Evolutionary conservation across 2,329 filamentous ascomycete genomes (phyloP).

Genomic region (Paracamarosporium sp.): DNA sequence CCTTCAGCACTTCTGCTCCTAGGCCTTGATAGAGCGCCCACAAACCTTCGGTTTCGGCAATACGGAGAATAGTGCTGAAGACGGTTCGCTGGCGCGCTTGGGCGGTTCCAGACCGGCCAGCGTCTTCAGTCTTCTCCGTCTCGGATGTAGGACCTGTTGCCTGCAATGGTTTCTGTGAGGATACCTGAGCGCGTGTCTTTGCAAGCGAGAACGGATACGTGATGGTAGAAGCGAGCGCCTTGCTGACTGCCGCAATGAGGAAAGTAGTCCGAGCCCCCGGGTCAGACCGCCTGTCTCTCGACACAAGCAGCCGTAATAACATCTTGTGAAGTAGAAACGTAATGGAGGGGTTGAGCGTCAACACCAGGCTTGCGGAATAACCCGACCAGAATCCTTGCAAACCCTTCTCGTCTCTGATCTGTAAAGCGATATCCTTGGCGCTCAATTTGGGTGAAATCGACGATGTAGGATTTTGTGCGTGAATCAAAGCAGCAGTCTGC

Average conservation of each 20-base stretch:
- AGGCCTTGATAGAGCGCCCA: constrained; percentile 77
- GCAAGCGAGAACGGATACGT: constrained; percentile 88
- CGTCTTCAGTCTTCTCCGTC: constrained; percentile 31
- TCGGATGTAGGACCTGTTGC: constrained; percentile 34
- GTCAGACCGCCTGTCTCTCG: constrained; percentile 58
- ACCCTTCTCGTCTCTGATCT: constrained; percentile 74
- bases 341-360: constrained; percentile 85
- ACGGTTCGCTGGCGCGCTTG: constrained; percentile 57
- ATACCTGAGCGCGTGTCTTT: constrained; percentile 78
- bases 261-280: constrained; percentile 65
- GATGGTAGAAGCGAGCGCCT: constrained; percentile 75
- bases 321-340: constrained; percentile 84
- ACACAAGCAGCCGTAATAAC: constrained; percentile 67
- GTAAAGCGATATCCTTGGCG: constrained; percentile 64
- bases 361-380: constrained; percentile 78
- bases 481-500: constrained; percentile 69
- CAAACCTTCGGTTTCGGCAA: constrained; percentile 69
- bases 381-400: constrained; percentile 83
- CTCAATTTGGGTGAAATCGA: constrained; percentile 39
- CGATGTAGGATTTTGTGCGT: constrained; percentile 45
- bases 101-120: constrained; percentile 23
- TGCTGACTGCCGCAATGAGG: constrained; percentile 76
- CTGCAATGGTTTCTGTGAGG: constrained; percentile 46
- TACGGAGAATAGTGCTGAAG: constrained; percentile 67
- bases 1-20: constrained; percentile 77